These are phyloP conservation scores for Coemansia interrupta DNA, from an alignment of 192 early-diverging fungal species.

Conservation along the genomic window DNA sequence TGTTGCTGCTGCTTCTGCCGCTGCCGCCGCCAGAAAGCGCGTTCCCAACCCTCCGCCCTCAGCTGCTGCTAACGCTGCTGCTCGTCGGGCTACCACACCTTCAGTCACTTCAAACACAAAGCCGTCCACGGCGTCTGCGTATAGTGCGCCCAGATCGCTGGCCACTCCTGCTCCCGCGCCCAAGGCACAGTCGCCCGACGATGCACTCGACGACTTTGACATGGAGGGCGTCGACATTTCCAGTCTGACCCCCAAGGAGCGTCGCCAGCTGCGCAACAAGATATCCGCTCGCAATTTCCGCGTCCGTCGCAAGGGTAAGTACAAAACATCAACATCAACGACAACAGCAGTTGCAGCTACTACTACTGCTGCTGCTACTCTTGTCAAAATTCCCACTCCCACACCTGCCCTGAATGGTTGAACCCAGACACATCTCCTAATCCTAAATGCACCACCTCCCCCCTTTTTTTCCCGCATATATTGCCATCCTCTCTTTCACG, in stretches of 20 bases:
- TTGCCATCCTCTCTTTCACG: slow-evolving; percentile 8
- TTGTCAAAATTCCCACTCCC: no score
- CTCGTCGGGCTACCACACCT: slow-evolving; percentile 1
- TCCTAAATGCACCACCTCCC: background rate
- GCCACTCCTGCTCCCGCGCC: no score
- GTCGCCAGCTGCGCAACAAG: slow-evolving; percentile 82
- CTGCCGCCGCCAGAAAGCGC: background rate
- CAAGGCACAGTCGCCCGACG: slow-evolving; percentile 8
- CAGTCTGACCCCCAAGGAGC: slow-evolving; percentile 68
- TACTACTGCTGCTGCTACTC: no score
- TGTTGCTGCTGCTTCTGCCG: background rate
- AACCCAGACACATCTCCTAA: background rate
- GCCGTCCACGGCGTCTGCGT: background rate
- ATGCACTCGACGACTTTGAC: slow-evolving; percentile 32
- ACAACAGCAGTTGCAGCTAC: background rate
- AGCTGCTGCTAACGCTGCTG: background rate
- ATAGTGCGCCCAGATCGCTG: no score
- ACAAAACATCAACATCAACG: background rate
- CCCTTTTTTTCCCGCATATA: slow-evolving; percentile 12
- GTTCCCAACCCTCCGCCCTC: no score
- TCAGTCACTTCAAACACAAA: background rate
- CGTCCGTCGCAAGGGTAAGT: slow-evolving; percentile 71
- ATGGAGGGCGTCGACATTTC: slow-evolving; percentile 57
- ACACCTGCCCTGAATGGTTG: background rate
- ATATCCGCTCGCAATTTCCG: slow-evolving; percentile 84